Percentiles rank a stretch among this genome's conserved stretches.
Evolutionary conservation across 148 eudicot genomes (phyloP).

Genomic region (Vaccinium vitisidaea): DNA sequence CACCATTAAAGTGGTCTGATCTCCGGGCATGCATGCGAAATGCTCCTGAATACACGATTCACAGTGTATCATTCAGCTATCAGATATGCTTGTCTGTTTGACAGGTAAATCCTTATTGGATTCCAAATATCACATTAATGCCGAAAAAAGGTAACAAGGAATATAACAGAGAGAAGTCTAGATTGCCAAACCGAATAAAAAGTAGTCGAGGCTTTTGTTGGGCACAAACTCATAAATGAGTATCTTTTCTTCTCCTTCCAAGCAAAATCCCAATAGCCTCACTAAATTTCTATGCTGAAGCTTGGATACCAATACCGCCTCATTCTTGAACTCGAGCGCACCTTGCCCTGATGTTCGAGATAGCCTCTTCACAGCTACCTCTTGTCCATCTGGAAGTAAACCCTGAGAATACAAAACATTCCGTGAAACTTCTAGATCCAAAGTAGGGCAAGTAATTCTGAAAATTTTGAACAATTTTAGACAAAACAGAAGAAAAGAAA

Average conservation of each 20-base stretch:
- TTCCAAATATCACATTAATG: too few relatives aligned
- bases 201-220: slow-evolving; percentile 33
- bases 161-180: too few relatives aligned
- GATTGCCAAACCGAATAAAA: slow-evolving; percentile 26
- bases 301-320: slow-evolving; percentile 39
- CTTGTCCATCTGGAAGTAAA: slow-evolving; percentile 30
- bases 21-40: too few relatives aligned
- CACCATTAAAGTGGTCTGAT: too few relatives aligned
- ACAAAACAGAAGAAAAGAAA: neutral
- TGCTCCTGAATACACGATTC: too few relatives aligned
- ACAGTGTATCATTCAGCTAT: too few relatives aligned
- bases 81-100: too few relatives aligned
- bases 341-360: slow-evolving; percentile 39
- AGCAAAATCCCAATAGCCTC: slow-evolving; percentile 47
- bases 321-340: slow-evolving; percentile 41
- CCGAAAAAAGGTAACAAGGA: too few relatives aligned
- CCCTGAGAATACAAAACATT: slow-evolving; percentile 27
- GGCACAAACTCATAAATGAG: slow-evolving; percentile 46
- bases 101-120: too few relatives aligned
- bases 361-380: slow-evolving; percentile 49
- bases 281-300: slow-evolving; percentile 48
- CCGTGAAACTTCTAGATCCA: neutral
- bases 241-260: slow-evolving; percentile 35
- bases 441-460: neutral
- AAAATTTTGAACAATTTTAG: neutral